A percentile compares a stretch with the other conserved stretches of the same genome.
phyloP scores from a whole-genome alignment of 2,329 filamentous ascomycete genomes.

The Teratosphaeriaceae sp. region DNA sequence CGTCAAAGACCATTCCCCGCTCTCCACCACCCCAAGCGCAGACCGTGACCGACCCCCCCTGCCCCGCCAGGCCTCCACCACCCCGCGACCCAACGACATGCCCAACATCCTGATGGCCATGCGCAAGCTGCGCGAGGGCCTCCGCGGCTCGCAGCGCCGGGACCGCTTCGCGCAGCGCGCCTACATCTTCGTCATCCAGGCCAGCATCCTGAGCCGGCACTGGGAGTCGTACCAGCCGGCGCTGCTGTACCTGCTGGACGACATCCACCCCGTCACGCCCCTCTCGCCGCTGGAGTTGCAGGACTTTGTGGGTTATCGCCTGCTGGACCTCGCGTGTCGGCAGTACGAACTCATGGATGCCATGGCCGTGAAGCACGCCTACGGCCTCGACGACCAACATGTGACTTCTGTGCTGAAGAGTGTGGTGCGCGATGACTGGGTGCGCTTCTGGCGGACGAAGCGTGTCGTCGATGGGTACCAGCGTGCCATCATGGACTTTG shows the following conservation, averaged over 20 bases:
- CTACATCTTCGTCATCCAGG: slow-evolving; percentile 85
- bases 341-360: slow-evolving; percentile 68
- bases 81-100: slow-evolving; percentile 55
- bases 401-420: slow-evolving; percentile 63
- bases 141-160: slow-evolving; percentile 67
- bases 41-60: slow-evolving; percentile 20
- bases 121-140: slow-evolving; percentile 84
- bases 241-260: slow-evolving; percentile 67
- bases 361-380: slow-evolving; percentile 56
- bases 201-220: slow-evolving; percentile 72
- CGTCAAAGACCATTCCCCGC: slow-evolving; percentile 21
- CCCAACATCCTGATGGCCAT: slow-evolving; percentile 73
- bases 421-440: slow-evolving; percentile 75
- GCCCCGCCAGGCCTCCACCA: slow-evolving; percentile 17
- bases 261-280: slow-evolving; percentile 59
- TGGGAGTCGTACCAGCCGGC: slow-evolving; percentile 88
- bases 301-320: slow-evolving; percentile 73
- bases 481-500: slow-evolving; percentile 72
- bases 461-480: slow-evolving; percentile 72
- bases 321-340: slow-evolving; percentile 84
- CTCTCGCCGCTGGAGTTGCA: slow-evolving; percentile 66
- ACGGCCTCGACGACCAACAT: slow-evolving; percentile 57
- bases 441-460: slow-evolving; percentile 66
- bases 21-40: slow-evolving; percentile 11
- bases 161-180: slow-evolving; percentile 81